Evolutionary conservation across 768 basidiomycete species (phyloP).

Genomic region (Sistotremastrum suecicum): DNA sequence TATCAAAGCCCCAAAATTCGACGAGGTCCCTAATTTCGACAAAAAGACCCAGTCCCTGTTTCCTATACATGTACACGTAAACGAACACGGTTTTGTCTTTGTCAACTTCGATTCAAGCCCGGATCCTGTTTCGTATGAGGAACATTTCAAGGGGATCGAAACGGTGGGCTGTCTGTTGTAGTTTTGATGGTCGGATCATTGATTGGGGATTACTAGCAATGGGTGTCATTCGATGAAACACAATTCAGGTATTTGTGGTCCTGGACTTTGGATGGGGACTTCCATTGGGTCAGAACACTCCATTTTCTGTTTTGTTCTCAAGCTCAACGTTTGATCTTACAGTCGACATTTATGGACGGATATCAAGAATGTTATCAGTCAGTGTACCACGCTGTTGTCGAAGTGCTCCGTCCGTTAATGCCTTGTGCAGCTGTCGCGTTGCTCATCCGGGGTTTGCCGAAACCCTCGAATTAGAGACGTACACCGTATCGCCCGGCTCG

Average conservation of each 20-base stretch:
- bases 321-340: background rate
- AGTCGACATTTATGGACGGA: conserved; percentile 7
- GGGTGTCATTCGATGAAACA: no score
- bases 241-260: no score
- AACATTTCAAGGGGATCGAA: background rate
- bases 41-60: conserved; percentile 4
- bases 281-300: no score
- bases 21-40: conserved; percentile 6
- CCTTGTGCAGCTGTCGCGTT: background rate
- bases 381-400: background rate
- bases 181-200: no score
- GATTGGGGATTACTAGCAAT: no score
- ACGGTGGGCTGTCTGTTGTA: no score
- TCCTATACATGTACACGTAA: conserved; percentile 6
- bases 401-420: background rate
- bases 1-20: conserved; percentile 8
- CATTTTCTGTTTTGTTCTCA: no score
- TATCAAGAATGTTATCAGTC: conserved; percentile 7
- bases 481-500: conserved; percentile 2
- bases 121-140: conserved; percentile 4
- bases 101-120: conserved; percentile 5
- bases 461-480: conserved; percentile 4
- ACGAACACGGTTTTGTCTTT: conserved; percentile 6
- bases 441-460: conserved; percentile 6
- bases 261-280: no score